Conservation (phyloP, 352 stramenopile species). For the Thraustochytrium sp. region DNA sequence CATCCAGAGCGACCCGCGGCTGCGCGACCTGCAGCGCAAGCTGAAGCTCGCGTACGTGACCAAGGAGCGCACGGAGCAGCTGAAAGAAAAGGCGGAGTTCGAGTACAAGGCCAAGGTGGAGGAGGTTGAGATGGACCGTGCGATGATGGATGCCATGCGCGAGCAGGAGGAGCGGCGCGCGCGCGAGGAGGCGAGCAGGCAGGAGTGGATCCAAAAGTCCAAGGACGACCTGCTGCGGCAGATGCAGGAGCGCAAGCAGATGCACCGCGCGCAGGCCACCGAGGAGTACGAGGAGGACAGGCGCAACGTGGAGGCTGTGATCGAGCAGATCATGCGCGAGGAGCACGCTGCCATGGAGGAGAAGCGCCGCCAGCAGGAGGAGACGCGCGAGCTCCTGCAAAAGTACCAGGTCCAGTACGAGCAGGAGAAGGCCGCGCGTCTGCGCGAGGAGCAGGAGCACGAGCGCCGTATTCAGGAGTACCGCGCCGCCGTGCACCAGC, state of each 20-base stretch:
- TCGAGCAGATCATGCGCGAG: slow-evolving; percentile 42
- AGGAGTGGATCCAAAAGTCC: slow-evolving; percentile 12
- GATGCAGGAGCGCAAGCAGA: slow-evolving; percentile 31
- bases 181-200: neutral
- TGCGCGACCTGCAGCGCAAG: slow-evolving; percentile 35
- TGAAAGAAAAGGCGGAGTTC: slow-evolving; percentile 6
- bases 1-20: slow-evolving; percentile 30
- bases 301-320: slow-evolving; percentile 22
- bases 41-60: slow-evolving; percentile 35
- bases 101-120: slow-evolving; percentile 23
- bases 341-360: slow-evolving; percentile 19
- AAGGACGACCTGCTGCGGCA: slow-evolving; percentile 18
- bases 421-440: neutral
- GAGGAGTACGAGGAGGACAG: slow-evolving; percentile 39
- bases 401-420: slow-evolving; percentile 40
- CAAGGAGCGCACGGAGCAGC: slow-evolving; percentile 39
- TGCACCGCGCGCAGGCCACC: neutral
- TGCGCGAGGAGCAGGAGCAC: slow-evolving; percentile 32
- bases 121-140: slow-evolving; percentile 32
- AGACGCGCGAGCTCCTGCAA: slow-evolving; percentile 24
- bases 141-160: slow-evolving; percentile 7
- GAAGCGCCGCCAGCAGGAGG: slow-evolving; percentile 8
- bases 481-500: slow-evolving; percentile 2
- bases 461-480: slow-evolving; percentile 25
- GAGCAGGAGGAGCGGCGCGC: slow-evolving; percentile 11